Conservation (phyloP, 331 rosid species). For the Cucumis variabilis region DNA sequence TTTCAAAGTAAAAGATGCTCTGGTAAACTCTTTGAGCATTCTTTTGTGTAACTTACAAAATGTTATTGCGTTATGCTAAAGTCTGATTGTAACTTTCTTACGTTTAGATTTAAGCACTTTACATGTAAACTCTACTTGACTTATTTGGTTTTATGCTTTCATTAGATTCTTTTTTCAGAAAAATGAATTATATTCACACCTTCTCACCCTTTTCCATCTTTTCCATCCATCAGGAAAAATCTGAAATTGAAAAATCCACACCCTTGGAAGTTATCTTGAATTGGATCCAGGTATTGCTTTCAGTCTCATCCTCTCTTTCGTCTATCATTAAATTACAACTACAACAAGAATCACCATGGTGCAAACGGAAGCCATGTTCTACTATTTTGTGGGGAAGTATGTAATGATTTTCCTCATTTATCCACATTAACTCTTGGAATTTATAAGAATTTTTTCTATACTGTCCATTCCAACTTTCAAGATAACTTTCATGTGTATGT, state of each 20-base stretch:
- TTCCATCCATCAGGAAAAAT: slow-evolving; percentile 53
- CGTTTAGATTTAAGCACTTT: too few relatives aligned
- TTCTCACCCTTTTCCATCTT: slow-evolving; percentile 31
- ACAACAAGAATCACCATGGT: not conserved
- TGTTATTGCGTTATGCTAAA: too few relatives aligned
- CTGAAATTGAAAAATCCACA: slow-evolving; percentile 46
- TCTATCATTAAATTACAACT: not conserved
- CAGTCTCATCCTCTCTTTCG: not conserved
- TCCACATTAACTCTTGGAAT: not conserved
- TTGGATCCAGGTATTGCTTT: slow-evolving; percentile 82
- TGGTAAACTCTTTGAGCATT: too few relatives aligned
- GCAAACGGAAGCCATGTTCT: slow-evolving; percentile 13
- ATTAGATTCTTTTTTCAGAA: not conserved
- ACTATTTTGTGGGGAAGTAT: not conserved
- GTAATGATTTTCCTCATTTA: not conserved
- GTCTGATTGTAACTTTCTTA: too few relatives aligned
- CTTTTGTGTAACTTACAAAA: too few relatives aligned
- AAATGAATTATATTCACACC: slow-evolving; percentile 23
- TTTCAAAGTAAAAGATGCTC: too few relatives aligned
- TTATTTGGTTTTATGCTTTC: too few relatives aligned
- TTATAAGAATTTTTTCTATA: not conserved
- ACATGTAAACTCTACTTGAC: too few relatives aligned
- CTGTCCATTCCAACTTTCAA: not conserved
- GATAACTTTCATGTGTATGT: not conserved
- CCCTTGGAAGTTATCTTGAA: slow-evolving; percentile 77